These are phyloP conservation scores for Paraphoma chrysanthemicola DNA, from an alignment of 2,329 filamentous ascomycete genomes.

Conservation along the genomic window DNA sequence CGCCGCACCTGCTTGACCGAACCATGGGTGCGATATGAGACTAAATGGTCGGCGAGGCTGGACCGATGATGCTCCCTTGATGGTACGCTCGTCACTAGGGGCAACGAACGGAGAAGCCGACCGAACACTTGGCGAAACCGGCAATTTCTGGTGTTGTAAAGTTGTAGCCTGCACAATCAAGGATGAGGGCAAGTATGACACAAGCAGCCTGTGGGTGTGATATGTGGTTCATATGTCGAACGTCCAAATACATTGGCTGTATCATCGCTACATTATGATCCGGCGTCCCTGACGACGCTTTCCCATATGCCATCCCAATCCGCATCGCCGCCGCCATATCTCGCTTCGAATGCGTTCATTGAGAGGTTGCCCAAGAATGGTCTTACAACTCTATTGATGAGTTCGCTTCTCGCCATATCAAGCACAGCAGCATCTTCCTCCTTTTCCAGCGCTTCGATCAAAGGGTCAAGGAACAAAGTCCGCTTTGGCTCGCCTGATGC, in stretches of 20 bases:
- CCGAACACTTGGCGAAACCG: too few species aligned
- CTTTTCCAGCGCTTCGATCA: constrained; percentile 41
- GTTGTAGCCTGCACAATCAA: too few species aligned
- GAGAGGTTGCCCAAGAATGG: constrained; percentile 93
- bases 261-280: constrained; percentile 4
- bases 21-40: too few species aligned
- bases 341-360: constrained; percentile 91
- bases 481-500: constrained; percentile 31
- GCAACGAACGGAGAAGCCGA: too few species aligned
- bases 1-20: too few species aligned
- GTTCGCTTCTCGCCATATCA: constrained; percentile 62
- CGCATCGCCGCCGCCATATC: constrained; percentile 76
- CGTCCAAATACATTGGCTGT: not conserved
- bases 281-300: constrained; percentile 40
- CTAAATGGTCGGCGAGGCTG: too few species aligned
- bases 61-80: too few species aligned
- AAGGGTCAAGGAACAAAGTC: constrained; percentile 52
- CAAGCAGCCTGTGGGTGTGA: not conserved
- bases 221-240: not conserved
- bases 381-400: constrained; percentile 78
- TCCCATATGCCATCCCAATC: constrained; percentile 42
- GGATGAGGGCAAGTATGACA: too few species aligned
- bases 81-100: too few species aligned
- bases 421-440: constrained; percentile 55
- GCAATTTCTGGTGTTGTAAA: too few species aligned